Conservation (phyloP, 1,284 basidiomycete species). For the Dichomitus squalens region DNA sequence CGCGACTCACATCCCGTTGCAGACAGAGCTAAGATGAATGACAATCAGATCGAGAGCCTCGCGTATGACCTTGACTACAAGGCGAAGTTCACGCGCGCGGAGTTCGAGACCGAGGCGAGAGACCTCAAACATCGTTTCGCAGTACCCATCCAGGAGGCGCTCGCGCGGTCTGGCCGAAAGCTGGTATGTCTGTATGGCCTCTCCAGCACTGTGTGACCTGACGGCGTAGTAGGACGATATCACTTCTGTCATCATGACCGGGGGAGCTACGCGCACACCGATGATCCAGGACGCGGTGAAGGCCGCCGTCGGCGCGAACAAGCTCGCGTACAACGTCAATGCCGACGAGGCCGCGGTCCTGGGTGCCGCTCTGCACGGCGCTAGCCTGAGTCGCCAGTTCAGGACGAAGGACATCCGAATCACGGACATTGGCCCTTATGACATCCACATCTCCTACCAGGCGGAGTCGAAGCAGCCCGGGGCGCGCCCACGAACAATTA, state of each 20-base stretch:
- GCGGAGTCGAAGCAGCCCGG: constrained; percentile 55
- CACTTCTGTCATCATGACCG: constrained; percentile 89
- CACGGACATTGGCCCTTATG: constrained; percentile 70
- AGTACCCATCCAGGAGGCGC: constrained; percentile 78
- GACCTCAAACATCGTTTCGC: constrained; percentile 68
- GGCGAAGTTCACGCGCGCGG: constrained; percentile 72
- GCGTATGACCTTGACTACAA: constrained; percentile 92
- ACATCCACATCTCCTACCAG: constrained; percentile 77
- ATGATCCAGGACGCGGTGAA: constrained; percentile 88
- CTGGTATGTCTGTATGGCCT: constrained; percentile 42
- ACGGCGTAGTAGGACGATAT: constrained; percentile 59
- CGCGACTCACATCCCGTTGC: background rate
- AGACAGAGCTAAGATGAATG: constrained; percentile 5
- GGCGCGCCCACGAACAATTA: constrained; percentile 66
- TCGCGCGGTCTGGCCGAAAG: constrained; percentile 69
- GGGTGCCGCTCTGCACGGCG: constrained; percentile 93
- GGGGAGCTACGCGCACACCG: constrained; percentile 89
- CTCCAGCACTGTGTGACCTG: background rate
- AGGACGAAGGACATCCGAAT: constrained; percentile 95
- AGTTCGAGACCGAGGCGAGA: constrained; percentile 75
- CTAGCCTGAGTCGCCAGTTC: constrained; percentile 88
- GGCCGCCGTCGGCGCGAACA: constrained; percentile 75
- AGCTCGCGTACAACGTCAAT: constrained; percentile 93
- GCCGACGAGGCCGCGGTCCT: constrained; percentile 97
- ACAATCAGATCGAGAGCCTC: constrained; percentile 79